These are phyloP conservation scores for Bryoerythrophyllum caledonicum DNA, from an alignment of 225 moss, liverwort and hornwort genomes.

Conservation along the genomic window DNA sequence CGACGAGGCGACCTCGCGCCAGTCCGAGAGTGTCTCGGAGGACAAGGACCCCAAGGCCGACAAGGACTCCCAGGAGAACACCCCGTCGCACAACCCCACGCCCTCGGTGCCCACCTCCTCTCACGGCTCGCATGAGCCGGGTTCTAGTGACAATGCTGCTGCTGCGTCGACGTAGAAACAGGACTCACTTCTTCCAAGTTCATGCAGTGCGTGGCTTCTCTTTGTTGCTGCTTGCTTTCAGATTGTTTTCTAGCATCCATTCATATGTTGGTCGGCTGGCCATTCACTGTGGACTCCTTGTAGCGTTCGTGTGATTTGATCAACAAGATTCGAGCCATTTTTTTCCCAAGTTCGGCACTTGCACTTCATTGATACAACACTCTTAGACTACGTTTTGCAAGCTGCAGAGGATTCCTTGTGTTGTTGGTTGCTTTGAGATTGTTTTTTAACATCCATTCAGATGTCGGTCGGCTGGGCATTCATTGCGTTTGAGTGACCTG, in stretches of 20 bases:
- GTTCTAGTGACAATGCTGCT: slow-evolving; percentile 21
- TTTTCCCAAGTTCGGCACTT: background rate
- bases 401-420: too few relatives aligned
- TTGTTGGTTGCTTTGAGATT: background rate
- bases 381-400: too few relatives aligned
- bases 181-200: background rate
- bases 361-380: too few relatives aligned
- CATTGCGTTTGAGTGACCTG: background rate
- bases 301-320: background rate
- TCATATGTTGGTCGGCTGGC: background rate
- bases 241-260: slow-evolving; percentile 15
- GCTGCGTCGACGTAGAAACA: background rate
- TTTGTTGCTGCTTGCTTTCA: slow-evolving; percentile 2
- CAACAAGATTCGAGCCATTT: slow-evolving; percentile 25
- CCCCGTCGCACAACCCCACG: slow-evolving; percentile 35
- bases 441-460: slow-evolving; percentile 5
- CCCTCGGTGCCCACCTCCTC: slow-evolving; percentile 37
- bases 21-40: slow-evolving; percentile 46
- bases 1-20: slow-evolving; percentile 64
- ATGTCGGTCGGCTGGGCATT: slow-evolving; percentile 1
- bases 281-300: background rate
- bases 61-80: slow-evolving; percentile 45
- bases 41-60: slow-evolving; percentile 51
- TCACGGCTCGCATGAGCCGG: slow-evolving; percentile 23
- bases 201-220: background rate